These are phyloP conservation scores for Jamesozyma hellenica DNA, from an alignment of 805 yeast species.

Conservation along the genomic window DNA sequence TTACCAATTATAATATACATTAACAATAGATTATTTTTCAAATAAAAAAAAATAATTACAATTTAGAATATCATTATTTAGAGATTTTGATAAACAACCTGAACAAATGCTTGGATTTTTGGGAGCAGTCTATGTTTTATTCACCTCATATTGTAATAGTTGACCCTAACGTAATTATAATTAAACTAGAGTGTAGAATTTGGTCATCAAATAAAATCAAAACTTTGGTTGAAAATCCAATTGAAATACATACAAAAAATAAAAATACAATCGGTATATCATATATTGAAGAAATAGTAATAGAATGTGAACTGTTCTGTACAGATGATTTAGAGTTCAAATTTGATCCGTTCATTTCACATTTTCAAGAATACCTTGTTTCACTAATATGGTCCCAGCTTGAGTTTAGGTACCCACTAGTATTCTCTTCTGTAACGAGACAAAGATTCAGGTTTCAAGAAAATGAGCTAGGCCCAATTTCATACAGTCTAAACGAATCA, in stretches of 20 bases:
- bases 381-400: constrained; percentile 26
- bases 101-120: too few relatives aligned
- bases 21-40: too few relatives aligned
- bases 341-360: constrained; percentile 5
- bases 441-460: constrained; percentile 14
- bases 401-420: constrained; percentile 29
- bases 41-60: too few relatives aligned
- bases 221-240: constrained; percentile 1
- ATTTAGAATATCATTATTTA: too few relatives aligned
- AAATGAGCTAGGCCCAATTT: constrained; percentile 18
- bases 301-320: constrained; percentile 3
- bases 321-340: not conserved
- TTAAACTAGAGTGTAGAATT: constrained; percentile 1
- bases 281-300: constrained; percentile 3
- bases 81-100: too few relatives aligned
- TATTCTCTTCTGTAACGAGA: constrained; percentile 23
- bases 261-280: not conserved
- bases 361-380: constrained; percentile 19
- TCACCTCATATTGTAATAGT: not conserved
- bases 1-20: too few relatives aligned
- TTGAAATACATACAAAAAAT: not conserved
- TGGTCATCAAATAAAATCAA: constrained; percentile 3
- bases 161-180: not conserved
- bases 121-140: too few relatives aligned
- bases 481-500: constrained; percentile 18